These are phyloP conservation scores for Lecanicillium sp. DNA, from an alignment of 2,329 filamentous ascomycete species.

Conservation along the genomic window DNA sequence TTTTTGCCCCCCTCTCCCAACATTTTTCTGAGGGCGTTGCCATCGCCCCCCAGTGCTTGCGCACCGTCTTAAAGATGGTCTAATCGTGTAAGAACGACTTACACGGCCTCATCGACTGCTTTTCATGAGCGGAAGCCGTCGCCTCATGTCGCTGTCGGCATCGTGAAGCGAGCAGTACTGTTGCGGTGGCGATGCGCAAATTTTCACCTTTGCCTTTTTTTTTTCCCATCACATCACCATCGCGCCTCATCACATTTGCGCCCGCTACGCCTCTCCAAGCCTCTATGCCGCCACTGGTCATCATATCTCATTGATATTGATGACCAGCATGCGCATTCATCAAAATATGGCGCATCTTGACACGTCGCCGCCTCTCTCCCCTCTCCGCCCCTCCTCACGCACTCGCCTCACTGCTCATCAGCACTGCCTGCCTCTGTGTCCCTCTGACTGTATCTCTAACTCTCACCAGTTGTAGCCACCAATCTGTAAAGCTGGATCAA, in stretches of 20 bases:
- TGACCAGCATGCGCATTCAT: not conserved
- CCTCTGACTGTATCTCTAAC: not conserved
- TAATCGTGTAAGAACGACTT: too few species aligned
- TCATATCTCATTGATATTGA: not conserved
- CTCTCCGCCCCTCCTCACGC: not conserved
- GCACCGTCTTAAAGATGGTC: too few species aligned
- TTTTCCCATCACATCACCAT: not conserved
- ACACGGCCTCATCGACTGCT: not conserved
- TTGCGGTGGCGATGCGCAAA: too few species aligned
- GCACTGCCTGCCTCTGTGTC: not conserved
- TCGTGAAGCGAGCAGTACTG: too few species aligned
- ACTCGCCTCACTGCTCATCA: not conserved
- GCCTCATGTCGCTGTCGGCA: not conserved
- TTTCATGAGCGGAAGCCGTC: not conserved
- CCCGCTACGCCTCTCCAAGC: not conserved
- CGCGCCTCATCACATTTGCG: constrained; percentile 12
- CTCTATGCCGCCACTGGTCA: not conserved
- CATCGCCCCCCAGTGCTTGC: too few species aligned
- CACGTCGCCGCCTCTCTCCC: not conserved
- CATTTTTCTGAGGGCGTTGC: too few species aligned
- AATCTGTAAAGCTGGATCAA: constrained; percentile 9
- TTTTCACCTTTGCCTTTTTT: not conserved
- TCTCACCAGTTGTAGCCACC: constrained; percentile 4
- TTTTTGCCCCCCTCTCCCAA: too few species aligned
- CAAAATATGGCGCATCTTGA: not conserved